Evolutionary conservation across 2,329 filamentous ascomycete genomes (phyloP), one percentile per base, ranked within the genome.

Genomic region (Lasiodiplodia hormozganensis): DNA sequence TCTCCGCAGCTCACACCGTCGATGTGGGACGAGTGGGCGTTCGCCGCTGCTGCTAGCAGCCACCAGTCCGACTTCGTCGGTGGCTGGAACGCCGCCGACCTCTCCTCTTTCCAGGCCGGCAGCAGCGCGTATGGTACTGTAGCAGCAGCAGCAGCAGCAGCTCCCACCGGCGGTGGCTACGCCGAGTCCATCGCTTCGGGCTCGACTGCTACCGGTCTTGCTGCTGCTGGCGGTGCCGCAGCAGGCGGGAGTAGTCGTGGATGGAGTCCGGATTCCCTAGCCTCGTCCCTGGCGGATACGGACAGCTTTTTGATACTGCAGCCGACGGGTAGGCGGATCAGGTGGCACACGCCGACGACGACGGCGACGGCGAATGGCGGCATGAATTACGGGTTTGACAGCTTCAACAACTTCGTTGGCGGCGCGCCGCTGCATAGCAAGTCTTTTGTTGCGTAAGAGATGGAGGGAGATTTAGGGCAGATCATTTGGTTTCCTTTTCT

Each of bases 281-380:
- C 18, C 5, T 47, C 40, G 16, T 47, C 40, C 18, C 18, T 47
- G 40, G 40, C 38, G 38, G 25, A 43, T 16, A 56, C 52, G 16
- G 57, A 40, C 25, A 62, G 57, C 25, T 66, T 66, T 21, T 16
- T 66, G 23, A 52, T 66, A 38, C 25, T 66, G 25, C 64, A 54
- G 52, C 64, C 64, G 25, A 66, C 31, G 23, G 64, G 64, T 0
- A 6, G 49, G 52, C 21, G 49, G 38, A 28, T 66, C 2, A 34
- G 23, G 25, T 66, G 64, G 64, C 38, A 23, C 12, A 47, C 49
- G 11, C 31, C 36, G 52, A 38, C n/a, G 34, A 36, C 16, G n/a
- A 16, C 43, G 25, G 21, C 2, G 49, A 52, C 38, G 11, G n/a
- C 40, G 4, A 47, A 47, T 18, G n/a, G n/a, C 40, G 40, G 40